Base-by-base conservation (phyloP, 2,329 filamentous ascomycete species). In the Microascus cirrosus region DNA sequence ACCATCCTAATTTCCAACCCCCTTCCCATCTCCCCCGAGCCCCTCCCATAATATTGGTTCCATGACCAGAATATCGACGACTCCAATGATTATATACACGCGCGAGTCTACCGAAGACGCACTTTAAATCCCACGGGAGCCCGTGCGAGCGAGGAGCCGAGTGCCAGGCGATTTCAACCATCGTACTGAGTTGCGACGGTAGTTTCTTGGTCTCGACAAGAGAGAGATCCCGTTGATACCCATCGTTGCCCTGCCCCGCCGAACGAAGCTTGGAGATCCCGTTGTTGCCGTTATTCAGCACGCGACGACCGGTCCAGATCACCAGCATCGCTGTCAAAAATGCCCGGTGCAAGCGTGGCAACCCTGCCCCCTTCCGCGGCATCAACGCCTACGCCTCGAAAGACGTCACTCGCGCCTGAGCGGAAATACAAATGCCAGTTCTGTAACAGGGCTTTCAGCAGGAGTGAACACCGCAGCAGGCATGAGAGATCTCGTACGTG, bases 351-450 rank as follows among this genome's bases (percentile, higher is more conserved):
- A 71, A 82, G 75, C 71, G 82, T 86, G 74, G 84, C 85, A 66
- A 79, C 82, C 65, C 77, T 80, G 65, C 75, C 84, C 66, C 77
- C 87, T 69, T 73, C 83, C 66, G 80, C 83, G 69, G 77, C 83
- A 69, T 83, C 90, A 69, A 82, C 85, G 69, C 81, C 87, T 70
- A 82, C 83, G 66, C 81, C 86, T 68, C 85, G 89, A 74, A 95
- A 95, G 76, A 74, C 86, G 64, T 79, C 87, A 61, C 76, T 86
- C 66, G 86, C 84, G 66, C 90, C 92, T 59, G 94, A 97, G 79
- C 93, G 95, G 80, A 96, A 96, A 76, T 99, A 99, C 84, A 96
- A 97, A 74, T 99, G 94, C 78, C 91, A 96, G 79, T 97, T 96
- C 75, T 97, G 94, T 79, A 92, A 92, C 76, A 84, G 94, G 73